Percentiles rank a stretch among this genome's conserved stretches.
Conservation (phyloP, 2,329 filamentous ascomycete genomes). For the Aureobasidium zeae region DNA sequence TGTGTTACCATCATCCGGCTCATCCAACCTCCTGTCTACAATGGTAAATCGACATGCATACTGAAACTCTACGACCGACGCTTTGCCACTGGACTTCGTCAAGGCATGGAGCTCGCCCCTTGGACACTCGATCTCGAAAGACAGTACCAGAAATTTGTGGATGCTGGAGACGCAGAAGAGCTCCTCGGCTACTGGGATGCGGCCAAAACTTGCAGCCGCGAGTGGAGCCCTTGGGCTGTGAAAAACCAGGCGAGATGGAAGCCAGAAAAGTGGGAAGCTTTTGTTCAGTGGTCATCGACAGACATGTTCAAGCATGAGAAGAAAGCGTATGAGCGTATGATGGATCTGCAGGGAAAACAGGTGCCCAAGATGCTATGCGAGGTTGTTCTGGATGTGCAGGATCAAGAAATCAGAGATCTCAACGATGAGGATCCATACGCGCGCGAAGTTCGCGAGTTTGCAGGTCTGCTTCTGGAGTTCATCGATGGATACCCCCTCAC, state of each 20-base stretch:
- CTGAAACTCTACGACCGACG: slow-evolving; percentile 1
- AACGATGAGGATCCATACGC: neutral
- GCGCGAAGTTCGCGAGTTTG: neutral
- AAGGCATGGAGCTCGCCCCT: neutral
- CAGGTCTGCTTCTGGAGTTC: neutral
- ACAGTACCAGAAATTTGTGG: neutral
- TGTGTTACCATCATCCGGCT: neutral
- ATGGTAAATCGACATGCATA: neutral
- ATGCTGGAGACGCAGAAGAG: neutral
- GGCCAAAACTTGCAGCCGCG: neutral
- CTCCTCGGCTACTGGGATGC: slow-evolving; percentile 3
- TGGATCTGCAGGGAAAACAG: neutral
- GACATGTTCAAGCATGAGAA: neutral
- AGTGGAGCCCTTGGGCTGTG: neutral
- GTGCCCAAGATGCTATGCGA: neutral
- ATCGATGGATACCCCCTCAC: slow-evolving; percentile 2
- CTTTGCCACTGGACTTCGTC: neutral
- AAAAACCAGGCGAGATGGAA: neutral
- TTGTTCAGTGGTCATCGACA: neutral
- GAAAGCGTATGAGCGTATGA: slow-evolving; percentile 2
- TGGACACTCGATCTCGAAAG: neutral
- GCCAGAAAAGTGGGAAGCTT: neutral
- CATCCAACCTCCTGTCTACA: neutral
- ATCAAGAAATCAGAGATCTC: neutral
- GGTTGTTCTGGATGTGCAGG: neutral